Evolutionary conservation across 2,329 filamentous ascomycete genomes (phyloP).

Genomic region (Elsinoe perseae): DNA sequence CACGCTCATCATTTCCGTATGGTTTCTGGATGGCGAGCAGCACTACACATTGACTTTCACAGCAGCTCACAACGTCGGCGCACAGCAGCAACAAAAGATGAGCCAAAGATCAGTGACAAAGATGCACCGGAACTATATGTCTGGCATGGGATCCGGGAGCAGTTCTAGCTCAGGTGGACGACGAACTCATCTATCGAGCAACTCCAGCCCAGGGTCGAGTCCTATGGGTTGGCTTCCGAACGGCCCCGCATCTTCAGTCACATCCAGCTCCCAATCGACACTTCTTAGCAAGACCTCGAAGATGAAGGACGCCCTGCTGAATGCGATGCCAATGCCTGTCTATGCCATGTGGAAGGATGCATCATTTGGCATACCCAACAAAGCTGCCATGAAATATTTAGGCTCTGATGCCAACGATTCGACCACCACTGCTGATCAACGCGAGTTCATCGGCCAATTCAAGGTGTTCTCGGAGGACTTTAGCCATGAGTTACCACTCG

Average conservation of each 20-base stretch:
- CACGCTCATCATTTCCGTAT: conserved; percentile 70
- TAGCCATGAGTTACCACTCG: conserved; percentile 45
- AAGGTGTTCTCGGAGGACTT: conserved; percentile 61
- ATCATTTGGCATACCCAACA: conserved; percentile 65
- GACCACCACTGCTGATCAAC: conserved; percentile 32
- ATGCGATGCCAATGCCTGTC: conserved; percentile 66
- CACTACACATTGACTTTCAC: conserved; percentile 73
- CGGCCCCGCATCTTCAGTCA: conserved; percentile 24
- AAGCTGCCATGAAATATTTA: conserved; percentile 45
- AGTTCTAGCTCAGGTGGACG: conserved; percentile 28
- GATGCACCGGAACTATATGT: conserved; percentile 31
- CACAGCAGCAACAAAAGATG: conserved; percentile 15
- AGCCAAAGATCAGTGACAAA: conserved; percentile 36
- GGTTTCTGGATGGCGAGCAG: conserved; percentile 58
- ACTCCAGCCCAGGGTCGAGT: conserved; percentile 16
- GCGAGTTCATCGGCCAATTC: conserved; percentile 53
- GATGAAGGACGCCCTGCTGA: conserved; percentile 70
- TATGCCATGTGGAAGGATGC: conserved; percentile 76
- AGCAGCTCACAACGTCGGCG: conserved; percentile 35
- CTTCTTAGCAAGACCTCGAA: conserved; percentile 64
- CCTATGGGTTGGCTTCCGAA: conserved; percentile 22
- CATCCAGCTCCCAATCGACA: conserved; percentile 37
- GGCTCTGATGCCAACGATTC: conserved; percentile 32
- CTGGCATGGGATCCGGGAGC: conserved; percentile 33
- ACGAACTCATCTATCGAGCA: conserved; percentile 16